Percentiles rank a stretch among this genome's conserved stretches.
phyloP scores from a whole-genome alignment of 2,329 filamentous ascomycete species.

The Leptosphaerulina australis region DNA sequence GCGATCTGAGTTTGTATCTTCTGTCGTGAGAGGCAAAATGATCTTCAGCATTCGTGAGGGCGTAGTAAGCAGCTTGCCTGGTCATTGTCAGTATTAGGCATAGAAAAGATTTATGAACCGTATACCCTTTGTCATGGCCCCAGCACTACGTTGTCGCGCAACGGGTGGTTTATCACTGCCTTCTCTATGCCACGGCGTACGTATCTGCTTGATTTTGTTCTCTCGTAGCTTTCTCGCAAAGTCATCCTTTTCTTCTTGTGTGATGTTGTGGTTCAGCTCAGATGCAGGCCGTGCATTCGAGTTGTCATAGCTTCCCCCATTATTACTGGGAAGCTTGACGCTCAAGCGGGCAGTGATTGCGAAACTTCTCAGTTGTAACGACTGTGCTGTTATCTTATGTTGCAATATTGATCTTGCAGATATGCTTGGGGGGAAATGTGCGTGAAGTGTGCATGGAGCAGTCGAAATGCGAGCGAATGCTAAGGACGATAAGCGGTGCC shows the following conservation, averaged over 20 bases:
- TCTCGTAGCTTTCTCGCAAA: constrained; percentile 51
- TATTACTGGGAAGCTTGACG: constrained; percentile 21
- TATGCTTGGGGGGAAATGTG: constrained; percentile 12
- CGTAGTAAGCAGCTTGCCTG: constrained; percentile 79
- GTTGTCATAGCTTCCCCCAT: constrained; percentile 32
- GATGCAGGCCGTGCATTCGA: constrained; percentile 47
- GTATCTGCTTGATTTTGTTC: constrained; percentile 62
- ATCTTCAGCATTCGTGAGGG: constrained; percentile 81
- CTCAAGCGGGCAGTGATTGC: constrained; percentile 12
- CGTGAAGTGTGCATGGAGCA: constrained; percentile 21
- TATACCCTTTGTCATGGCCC: constrained; percentile 69
- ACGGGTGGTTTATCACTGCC: constrained; percentile 65
- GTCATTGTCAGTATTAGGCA: constrained; percentile 10
- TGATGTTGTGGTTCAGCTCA: constrained; percentile 53
- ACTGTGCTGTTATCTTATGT: background rate
- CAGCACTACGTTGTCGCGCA: constrained; percentile 56
- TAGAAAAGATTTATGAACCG: background rate
- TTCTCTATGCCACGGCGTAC: constrained; percentile 70
- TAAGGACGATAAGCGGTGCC: constrained; percentile 38
- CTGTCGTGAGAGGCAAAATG: constrained; percentile 73
- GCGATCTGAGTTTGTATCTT: constrained; percentile 63
- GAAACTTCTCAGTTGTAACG: constrained; percentile 24
- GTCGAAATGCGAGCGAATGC: constrained; percentile 26
- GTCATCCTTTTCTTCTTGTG: constrained; percentile 54
- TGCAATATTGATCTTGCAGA: constrained; percentile 4